Evolutionary conservation across 495 filamentous ascomycete species (phyloP), one percentile per base, ranked within the genome.

Genomic region (Umbilicaria muhlenbergii): DNA sequence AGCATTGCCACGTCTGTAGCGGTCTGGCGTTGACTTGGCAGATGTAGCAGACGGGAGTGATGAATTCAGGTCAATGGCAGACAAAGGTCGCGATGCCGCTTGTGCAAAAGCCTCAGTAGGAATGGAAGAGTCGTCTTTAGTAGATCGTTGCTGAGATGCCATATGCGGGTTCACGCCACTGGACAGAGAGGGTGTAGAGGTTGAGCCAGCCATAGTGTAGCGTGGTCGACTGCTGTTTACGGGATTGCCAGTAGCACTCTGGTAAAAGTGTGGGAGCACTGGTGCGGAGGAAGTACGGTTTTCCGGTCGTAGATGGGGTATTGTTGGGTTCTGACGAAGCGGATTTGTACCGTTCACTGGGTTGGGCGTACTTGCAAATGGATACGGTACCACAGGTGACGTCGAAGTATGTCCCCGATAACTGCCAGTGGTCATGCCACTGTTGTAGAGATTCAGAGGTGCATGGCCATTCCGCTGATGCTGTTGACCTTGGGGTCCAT

Each of bases 301-400:
- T 34, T 86, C 80, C 36, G 73, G 68, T 17, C 78, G 74, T 41
- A 79, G 68, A 58, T 83, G 73, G 53, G 67, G 72, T 49, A 61
- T 62, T 59, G 54, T 54, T 43, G 67, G 74, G 51, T 80, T 78
- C 59, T 74, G 80, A 45, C 63, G 64, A 47, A 65, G 63, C 35
- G 54, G 50, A 49, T 61, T 76, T 62, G 56, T 55, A 15, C 65
- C 58, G 47, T 68, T 73, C 34, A 68, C 71, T 48, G 83, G 64
- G 50, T 71, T 75, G 17, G 86, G 82, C 42, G 86, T 83, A 54
- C 69, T 73, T 31, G 77, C 83, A 62, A 91, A 93, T 31, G 84
- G 81, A 64, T 95, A 94, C 11, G 85, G 83, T 52, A 87, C 81
- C 38, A 83, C 71, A 21, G 81, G 76, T 41, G 77, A 75, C 45